Evolutionary conservation across 2,329 filamentous ascomycete species (phyloP), one percentile per base, ranked within the genome.

Genomic region (Colletotrichum godetiae): DNA sequence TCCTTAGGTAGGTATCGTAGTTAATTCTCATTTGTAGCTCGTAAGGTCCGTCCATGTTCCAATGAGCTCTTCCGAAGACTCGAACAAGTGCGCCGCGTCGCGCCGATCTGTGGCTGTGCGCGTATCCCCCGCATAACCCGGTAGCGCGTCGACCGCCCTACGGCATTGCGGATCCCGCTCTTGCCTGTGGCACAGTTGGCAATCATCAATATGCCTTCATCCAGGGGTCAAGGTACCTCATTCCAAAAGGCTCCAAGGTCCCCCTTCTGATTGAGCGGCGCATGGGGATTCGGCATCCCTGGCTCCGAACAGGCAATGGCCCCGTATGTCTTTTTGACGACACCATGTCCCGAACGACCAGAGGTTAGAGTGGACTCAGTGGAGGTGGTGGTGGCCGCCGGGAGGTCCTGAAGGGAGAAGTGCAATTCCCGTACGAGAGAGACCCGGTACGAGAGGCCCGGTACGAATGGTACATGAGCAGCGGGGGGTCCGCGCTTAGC

Each of bases 321-420:
- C 70, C 71, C 60, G 52, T 71, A 66, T 49, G 65, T 73, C 69
- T 49, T 60, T 72, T 75, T 76, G 67, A 76, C 75, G 74, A 76
- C 75, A 76, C 75, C 75, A 76, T 76, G 74, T 76, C 75, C 75
- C 74, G 46, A 70, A 72, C 22, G 33, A 55, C 19, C 19, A 27
- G 46, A 33, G 10, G 10, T 24, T 15, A 53, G 56, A 19, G 42
- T 46, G n/a, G n/a, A n/a, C n/a, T n/a, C n/a, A n/a, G n/a, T n/a
- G 29, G 60, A 37, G 31, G 42, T 49, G 42, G 42, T 49, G 42
- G 42, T 49, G 53, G 53, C n/a, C 53, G 22, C 27, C 22, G 19
- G 61, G 27, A 65, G 37, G 67, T 65, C 60, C 60, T 64, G 67
- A 53, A 65, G 67, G 60, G 67, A 52, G 49, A 68, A 57, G 52